phyloP scores from a whole-genome alignment of 1,284 basidiomycete genomes.

The Ganoderma leucocontextum region DNA sequence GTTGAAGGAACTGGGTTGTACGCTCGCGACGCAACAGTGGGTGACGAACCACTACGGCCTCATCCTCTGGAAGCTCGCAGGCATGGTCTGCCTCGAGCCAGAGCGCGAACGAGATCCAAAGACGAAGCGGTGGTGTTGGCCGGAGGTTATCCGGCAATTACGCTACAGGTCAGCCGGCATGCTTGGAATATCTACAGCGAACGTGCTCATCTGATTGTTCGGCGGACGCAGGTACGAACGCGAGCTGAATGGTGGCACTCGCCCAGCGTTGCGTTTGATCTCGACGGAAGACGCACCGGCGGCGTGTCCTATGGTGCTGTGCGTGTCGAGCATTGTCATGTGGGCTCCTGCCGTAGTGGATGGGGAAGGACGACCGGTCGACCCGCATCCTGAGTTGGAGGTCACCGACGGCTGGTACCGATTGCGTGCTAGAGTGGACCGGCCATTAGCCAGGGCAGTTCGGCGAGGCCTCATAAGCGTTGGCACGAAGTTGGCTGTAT shows the following conservation, averaged over 20 bases:
- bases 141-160: slow-evolving; percentile 83
- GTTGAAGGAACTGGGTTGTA: slow-evolving; percentile 61
- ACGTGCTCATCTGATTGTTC: not conserved
- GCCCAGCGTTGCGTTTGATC: slow-evolving; percentile 83
- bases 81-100: slow-evolving; percentile 80
- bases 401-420: slow-evolving; percentile 98
- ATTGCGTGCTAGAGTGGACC: slow-evolving; percentile 81
- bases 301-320: slow-evolving; percentile 82
- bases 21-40: slow-evolving; percentile 79
- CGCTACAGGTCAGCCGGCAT: slow-evolving; percentile 74
- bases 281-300: slow-evolving; percentile 80
- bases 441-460: slow-evolving; percentile 76
- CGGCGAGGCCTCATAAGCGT: slow-evolving; percentile 70
- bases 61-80: slow-evolving; percentile 95
- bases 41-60: slow-evolving; percentile 91
- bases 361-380: slow-evolving; percentile 50
- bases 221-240: slow-evolving; percentile 80
- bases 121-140: slow-evolving; percentile 79
- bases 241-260: slow-evolving; percentile 81
- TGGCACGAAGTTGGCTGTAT: slow-evolving; percentile 86
- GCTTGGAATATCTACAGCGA: not conserved
- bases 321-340: slow-evolving; percentile 74
- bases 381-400: slow-evolving; percentile 70
- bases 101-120: slow-evolving; percentile 56
- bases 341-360: slow-evolving; percentile 49